Evolutionary conservation across 345 rosid species (phyloP).

Genomic region (Rubroshorea leprosula): DNA sequence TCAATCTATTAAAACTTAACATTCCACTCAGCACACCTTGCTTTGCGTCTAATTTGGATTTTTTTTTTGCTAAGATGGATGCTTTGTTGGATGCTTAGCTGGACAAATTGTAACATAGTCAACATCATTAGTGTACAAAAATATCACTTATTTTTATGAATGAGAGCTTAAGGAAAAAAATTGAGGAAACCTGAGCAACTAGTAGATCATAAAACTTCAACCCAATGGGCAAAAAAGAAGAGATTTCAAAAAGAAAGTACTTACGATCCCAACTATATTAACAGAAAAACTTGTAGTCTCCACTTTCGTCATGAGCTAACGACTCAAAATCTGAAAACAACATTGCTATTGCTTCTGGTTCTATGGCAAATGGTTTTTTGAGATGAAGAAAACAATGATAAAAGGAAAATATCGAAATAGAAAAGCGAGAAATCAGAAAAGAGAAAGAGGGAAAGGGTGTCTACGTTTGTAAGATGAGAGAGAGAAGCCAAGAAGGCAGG

Average conservation of each 20-base stretch:
- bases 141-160: no score
- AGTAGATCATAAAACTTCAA: no score
- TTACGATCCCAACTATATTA: slow-evolving; percentile 72
- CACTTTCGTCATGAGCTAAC: slow-evolving; percentile 39
- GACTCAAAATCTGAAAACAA: slow-evolving; percentile 68
- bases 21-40: no score
- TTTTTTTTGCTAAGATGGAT: no score
- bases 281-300: slow-evolving; percentile 68
- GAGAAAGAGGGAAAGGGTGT: background rate
- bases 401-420: background rate
- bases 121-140: no score
- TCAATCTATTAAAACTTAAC: no score
- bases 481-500: no score
- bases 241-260: slow-evolving; percentile 13
- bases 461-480: no score
- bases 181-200: no score
- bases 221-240: background rate
- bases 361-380: no score
- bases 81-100: no score
- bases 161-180: background rate
- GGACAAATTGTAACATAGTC: slow-evolving; percentile 1
- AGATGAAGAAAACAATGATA: slow-evolving; percentile 5
- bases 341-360: slow-evolving; percentile 25
- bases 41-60: no score
- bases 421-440: background rate